Evolutionary conservation across 2,329 filamentous ascomycete genomes (phyloP), one percentile per base, ranked within the genome.

Genomic region (Ceratocystis papillata): DNA sequence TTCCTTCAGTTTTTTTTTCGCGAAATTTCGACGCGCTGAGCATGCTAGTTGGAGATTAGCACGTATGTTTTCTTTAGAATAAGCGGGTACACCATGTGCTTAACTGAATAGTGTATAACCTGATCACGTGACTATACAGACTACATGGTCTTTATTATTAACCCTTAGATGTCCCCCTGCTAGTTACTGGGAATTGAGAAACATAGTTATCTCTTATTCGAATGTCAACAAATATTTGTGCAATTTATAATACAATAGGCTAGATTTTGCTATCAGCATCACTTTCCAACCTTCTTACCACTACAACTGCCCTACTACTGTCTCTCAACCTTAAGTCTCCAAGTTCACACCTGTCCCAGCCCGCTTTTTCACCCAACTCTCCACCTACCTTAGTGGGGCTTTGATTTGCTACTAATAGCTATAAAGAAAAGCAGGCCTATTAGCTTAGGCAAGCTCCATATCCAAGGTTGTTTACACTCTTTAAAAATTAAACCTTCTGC

Each of bases 21-120:
- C 44, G 61, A 63, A 63, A 48, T 63, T 63, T 63, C 41, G 61
- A 63, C 46, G 28, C 44, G 25, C 25, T 63, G 30, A 15, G 44
- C 17, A 28, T 63, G 22, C 50, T 53, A 2, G 44, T 37, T 50
- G 28, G 44, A 48, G 28, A 20, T 33, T n/a, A 30, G 28, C 12
- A 20, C 25, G 44, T 50, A 46, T 25, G 20, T 15, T 63, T 50
- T 63, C 10, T 41, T 37, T 41, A 20, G n/a, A 22, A 48, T 46
- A 33, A 46, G 41, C 60, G 33, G 37, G 22, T 62, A n/a, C 37
- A 8, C 45, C 44, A 12, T 2, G 44, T 63, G 12, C 46, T 17
- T 10, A 63, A 48, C 22, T 50, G 1, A n/a, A 5, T 17, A 5
- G 10, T 28, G 48, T 17, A 8, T 30, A 8, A 1, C 0, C 22